Evolutionary conservation across 2,329 filamentous ascomycete genomes (phyloP).

Genomic region (Lachnellula occidentalis): DNA sequence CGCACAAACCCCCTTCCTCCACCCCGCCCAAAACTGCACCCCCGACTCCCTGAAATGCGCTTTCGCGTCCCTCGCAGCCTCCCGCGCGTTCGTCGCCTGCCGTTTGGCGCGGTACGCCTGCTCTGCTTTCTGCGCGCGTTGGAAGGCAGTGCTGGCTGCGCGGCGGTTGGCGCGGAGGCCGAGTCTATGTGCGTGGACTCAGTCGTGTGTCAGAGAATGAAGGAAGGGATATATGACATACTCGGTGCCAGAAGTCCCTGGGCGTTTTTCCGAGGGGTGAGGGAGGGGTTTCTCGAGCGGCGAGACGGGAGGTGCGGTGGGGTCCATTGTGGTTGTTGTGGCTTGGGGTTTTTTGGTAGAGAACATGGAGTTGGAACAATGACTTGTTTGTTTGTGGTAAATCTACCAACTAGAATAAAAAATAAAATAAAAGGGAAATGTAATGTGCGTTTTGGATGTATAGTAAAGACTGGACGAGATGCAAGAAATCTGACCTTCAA

Average conservation of each 20-base stretch:
- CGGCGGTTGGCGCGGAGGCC: conserved; percentile 19
- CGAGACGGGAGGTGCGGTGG: neutral
- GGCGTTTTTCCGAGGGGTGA: neutral
- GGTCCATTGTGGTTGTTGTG: neutral
- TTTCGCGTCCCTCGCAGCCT: conserved; percentile 18
- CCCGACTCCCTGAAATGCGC: conserved; percentile 15
- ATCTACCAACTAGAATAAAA: too few species aligned
- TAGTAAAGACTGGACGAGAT: neutral
- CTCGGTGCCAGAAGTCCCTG: conserved; percentile 9
- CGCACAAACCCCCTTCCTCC: conserved; percentile 6
- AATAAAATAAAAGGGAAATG: neutral
- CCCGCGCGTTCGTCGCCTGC: conserved; percentile 16
- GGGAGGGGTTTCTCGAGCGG: neutral
- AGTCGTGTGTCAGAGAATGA: neutral
- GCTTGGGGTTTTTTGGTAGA: neutral
- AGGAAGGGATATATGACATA: neutral
- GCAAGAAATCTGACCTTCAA: neutral
- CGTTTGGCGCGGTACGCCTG: conserved; percentile 21
- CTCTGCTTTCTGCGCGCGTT: conserved; percentile 22
- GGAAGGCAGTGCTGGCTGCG: conserved; percentile 20
- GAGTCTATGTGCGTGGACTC: conserved; percentile 10
- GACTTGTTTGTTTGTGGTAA: neutral
- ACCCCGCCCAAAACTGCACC: conserved; percentile 10
- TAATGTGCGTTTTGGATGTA: neutral
- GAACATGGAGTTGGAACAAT: neutral